phyloP scores from a whole-genome alignment of 208 protist species.

The Giardia duodenalis region DNA sequence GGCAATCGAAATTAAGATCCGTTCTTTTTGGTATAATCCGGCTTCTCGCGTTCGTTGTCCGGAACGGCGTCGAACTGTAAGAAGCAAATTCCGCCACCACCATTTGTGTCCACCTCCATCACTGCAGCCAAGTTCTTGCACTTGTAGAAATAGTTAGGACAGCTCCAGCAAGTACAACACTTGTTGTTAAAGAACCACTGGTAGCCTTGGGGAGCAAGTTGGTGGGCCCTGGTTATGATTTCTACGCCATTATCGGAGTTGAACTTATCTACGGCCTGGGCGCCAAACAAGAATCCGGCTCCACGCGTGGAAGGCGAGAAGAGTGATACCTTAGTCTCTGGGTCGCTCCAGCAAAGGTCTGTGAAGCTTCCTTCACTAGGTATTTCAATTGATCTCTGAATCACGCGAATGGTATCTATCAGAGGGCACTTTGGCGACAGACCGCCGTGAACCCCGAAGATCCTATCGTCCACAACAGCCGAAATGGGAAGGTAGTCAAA shows the following conservation, averaged over 20 bases:
- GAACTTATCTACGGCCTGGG: slow-evolving; percentile 32
- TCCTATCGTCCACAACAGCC: slow-evolving; percentile 32
- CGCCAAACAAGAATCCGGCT: slow-evolving; percentile 41
- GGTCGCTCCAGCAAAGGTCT: slow-evolving; percentile 39
- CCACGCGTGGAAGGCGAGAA: slow-evolving; percentile 36
- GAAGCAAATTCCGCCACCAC: slow-evolving; percentile 9
- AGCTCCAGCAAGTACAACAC: slow-evolving; percentile 92
- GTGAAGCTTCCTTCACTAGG: slow-evolving; percentile 36
- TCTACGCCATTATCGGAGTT: slow-evolving; percentile 28
- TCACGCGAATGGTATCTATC: slow-evolving; percentile 38
- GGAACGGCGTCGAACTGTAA: slow-evolving; percentile 29
- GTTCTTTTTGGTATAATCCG: slow-evolving; percentile 8
- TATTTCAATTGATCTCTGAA: slow-evolving; percentile 33
- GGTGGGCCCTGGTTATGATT: slow-evolving; percentile 37
- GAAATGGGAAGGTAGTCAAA: slow-evolving; percentile 43
- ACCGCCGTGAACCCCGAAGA: slow-evolving; percentile 44
- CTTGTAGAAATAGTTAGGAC: slow-evolving; percentile 97
- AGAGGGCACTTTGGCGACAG: slow-evolving; percentile 34
- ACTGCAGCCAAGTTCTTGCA: slow-evolving; percentile 53
- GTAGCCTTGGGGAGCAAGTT: slow-evolving; percentile 59
- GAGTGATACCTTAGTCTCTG: background rate
- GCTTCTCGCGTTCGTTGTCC: slow-evolving; percentile 14
- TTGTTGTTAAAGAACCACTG: slow-evolving; percentile 86
- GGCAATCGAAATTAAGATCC: no score
- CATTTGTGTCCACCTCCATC: slow-evolving; percentile 33